Conservation (phyloP, 116 monocot genomes). For the Cymodocea nodosa region DNA sequence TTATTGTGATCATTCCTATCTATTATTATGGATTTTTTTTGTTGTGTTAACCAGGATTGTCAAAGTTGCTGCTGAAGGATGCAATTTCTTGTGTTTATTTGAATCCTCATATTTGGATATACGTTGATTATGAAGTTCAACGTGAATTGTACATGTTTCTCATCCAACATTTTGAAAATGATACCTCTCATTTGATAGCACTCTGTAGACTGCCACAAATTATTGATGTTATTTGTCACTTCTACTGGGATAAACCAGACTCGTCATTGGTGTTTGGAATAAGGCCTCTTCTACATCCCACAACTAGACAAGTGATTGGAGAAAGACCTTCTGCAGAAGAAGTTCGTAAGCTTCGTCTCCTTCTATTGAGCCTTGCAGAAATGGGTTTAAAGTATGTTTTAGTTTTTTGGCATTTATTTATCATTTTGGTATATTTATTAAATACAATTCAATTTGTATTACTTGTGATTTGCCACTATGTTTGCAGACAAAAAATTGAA, state of each 20-base stretch:
- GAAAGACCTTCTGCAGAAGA: conserved; percentile 61
- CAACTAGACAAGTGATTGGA: conserved; percentile 49
- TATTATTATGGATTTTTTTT: neutral
- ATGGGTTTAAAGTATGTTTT: conserved; percentile 62
- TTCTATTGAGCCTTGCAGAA: conserved; percentile 86
- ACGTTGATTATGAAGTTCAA: conserved; percentile 84
- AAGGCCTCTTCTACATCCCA: conserved; percentile 49
- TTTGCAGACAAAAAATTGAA: conserved; percentile 65
- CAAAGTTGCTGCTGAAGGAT: conserved; percentile 70
- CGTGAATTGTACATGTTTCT: conserved; percentile 89
- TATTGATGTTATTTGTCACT: conserved; percentile 68
- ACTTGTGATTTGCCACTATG: neutral
- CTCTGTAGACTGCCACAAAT: conserved; percentile 61
- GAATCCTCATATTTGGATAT: conserved; percentile 89
- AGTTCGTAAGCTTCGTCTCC: conserved; percentile 83
- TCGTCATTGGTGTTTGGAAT: conserved; percentile 24
- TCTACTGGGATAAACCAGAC: conserved; percentile 82
- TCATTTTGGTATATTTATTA: neutral
- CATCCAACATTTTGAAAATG: conserved; percentile 76
- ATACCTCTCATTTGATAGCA: conserved; percentile 31
- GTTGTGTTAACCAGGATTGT: conserved; percentile 38
- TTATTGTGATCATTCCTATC: too few species aligned
- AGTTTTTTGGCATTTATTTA: neutral
- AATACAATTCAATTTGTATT: neutral
- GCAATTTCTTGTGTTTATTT: conserved; percentile 71